These are phyloP conservation scores for Beta macrorhiza DNA, from an alignment of 179 eudicot genomes.

Conservation along the genomic window DNA sequence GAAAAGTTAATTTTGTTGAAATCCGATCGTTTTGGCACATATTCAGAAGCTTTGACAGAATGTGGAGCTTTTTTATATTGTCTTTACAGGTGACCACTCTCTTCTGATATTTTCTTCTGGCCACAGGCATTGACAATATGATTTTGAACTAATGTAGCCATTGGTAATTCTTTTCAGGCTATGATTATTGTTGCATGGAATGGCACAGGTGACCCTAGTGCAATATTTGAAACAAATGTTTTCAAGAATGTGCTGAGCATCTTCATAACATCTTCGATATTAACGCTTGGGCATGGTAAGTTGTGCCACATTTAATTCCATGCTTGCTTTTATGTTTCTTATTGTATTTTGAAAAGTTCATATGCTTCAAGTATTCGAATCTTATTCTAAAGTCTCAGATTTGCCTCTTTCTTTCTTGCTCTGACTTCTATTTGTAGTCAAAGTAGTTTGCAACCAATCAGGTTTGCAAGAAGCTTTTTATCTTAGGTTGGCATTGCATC, in stretches of 20 bases:
- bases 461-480: no score
- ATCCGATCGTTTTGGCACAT: conserved; percentile 92
- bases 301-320: background rate
- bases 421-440: background rate
- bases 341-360: background rate
- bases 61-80: conserved; percentile 95
- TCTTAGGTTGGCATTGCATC: background rate
- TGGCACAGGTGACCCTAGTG: conserved; percentile 72
- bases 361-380: background rate
- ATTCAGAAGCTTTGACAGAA: conserved; percentile 96
- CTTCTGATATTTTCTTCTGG: conserved; percentile 1
- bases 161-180: conserved; percentile 49
- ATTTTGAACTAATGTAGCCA: conserved; percentile 8
- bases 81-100: conserved; percentile 74
- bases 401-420: background rate
- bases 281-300: conserved; percentile 90
- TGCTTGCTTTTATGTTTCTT: background rate
- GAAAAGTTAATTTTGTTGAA: conserved; percentile 97
- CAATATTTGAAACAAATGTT: conserved; percentile 57
- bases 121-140: background rate
- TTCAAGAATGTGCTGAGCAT: conserved; percentile 87
- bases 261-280: conserved; percentile 91
- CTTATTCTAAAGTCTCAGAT: background rate
- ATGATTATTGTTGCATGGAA: conserved; percentile 99
- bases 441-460: no score